Base-by-base conservation (phyloP, 768 basidiomycete genomes). In the Psilocybe sp. region DNA sequence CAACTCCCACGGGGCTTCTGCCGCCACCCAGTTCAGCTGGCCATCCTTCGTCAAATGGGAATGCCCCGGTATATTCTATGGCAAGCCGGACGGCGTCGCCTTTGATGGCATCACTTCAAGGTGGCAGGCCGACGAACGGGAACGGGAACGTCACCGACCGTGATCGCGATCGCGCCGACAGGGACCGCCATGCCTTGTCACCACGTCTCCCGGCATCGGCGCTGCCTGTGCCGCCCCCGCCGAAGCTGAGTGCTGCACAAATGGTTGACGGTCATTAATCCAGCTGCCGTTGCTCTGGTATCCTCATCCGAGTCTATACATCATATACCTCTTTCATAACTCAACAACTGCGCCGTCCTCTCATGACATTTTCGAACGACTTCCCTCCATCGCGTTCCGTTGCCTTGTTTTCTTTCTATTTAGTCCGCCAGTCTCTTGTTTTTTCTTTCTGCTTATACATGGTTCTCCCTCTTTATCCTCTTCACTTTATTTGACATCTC, bases 211-310 rank as follows among this genome's bases (percentile, higher is more conserved):
- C 23, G 7, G 23, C 60, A 8, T 57, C 60, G 9, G 49, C 53
- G 38, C 43, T 47, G 23, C 56, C 58, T 28, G 61, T 68, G 38
- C 64, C 65, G 16, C 63, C 68, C 31, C 59, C 69, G 20, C 66
- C 74, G 13, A 78, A 76, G 52, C 69, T 78, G 65, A 69, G 67
- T 51, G 61, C 76, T 15, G 70, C 73, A 7, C 72, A 74, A 56
- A 69, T 72, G 54, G 64, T 70, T 32, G 73, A 73, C 54, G 71
- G 72, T 12, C 69, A 63, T 50, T 74, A 35, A 60, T 45, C 42
- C 32, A 15, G 15, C 14, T 35, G 43, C 40, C 32, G 32, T 37
- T 43, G 46, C 40, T 37, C 35, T 44, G 9, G 35, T 36, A 31
- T 43, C 18, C 19, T 42, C 39, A 31, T 19, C n/a, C n/a, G n/a